Evolutionary conservation across 495 filamentous ascomycete species (phyloP).

Genomic region (Bombardia bombarda): DNA sequence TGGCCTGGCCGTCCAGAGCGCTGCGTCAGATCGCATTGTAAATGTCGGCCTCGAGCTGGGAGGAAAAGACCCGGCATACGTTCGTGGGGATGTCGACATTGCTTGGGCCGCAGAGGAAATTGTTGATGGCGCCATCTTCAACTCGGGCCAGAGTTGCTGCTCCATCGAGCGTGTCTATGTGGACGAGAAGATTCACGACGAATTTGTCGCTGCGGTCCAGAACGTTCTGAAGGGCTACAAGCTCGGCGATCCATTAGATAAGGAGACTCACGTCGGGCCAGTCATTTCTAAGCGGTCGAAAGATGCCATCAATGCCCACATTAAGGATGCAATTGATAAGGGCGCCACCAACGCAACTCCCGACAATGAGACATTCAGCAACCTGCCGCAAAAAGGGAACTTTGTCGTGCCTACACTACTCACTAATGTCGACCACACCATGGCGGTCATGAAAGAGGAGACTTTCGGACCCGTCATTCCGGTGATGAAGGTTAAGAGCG

Average conservation of each 20-base stretch:
- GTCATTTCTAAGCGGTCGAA: constrained; percentile 74
- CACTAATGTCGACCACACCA: constrained; percentile 71
- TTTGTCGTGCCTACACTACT: constrained; percentile 81
- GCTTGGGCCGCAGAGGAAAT: constrained; percentile 88
- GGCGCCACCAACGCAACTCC: constrained; percentile 82
- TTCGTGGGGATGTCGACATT: constrained; percentile 77
- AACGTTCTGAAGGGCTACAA: constrained; percentile 81
- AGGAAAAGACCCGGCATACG: constrained; percentile 88
- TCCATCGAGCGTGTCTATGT: constrained; percentile 90
- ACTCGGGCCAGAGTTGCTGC: constrained; percentile 95
- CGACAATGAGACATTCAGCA: constrained; percentile 63
- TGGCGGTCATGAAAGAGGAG: constrained; percentile 90
- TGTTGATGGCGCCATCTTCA: constrained; percentile 90
- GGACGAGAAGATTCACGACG: constrained; percentile 70
- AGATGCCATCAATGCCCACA: constrained; percentile 68
- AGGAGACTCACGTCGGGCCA: constrained; percentile 75
- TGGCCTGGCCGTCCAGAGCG: constrained; percentile 75
- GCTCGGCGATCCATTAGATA: constrained; percentile 75
- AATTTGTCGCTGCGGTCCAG: constrained; percentile 69
- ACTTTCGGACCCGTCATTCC: constrained; percentile 95
- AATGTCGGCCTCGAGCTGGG: constrained; percentile 84
- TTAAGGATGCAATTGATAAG: constrained; percentile 75
- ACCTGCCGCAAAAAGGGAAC: constrained; percentile 65
- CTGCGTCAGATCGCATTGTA: constrained; percentile 70
- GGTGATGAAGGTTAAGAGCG: constrained; percentile 81